Percentiles rank a stretch among this genome's conserved stretches.
phyloP scores from a whole-genome alignment of 805 yeast species.

The Candida ipomoeae region DNA sequence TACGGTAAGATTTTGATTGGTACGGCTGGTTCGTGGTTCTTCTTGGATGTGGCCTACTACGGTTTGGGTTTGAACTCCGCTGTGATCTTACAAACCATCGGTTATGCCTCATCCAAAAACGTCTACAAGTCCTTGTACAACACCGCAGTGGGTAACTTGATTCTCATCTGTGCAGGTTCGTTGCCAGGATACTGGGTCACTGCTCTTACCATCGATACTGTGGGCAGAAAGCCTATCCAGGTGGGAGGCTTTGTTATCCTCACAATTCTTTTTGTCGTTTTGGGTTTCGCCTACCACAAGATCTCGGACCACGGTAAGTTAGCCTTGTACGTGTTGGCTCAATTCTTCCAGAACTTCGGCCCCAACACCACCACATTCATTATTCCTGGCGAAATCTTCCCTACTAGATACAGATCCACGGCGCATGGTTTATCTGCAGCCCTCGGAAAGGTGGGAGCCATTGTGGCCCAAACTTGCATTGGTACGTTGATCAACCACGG shows the following conservation, averaged over 20 bases:
- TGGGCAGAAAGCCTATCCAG: constrained; percentile 87
- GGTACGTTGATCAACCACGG: constrained; percentile 81
- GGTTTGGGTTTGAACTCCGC: constrained; percentile 86
- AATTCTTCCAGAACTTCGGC: constrained; percentile 88
- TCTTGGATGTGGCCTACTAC: constrained; percentile 85
- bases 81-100: constrained; percentile 73
- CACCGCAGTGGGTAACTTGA: constrained; percentile 87
- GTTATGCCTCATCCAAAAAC: constrained; percentile 69
- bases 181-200: constrained; percentile 92
- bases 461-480: constrained; percentile 81
- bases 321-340: constrained; percentile 74
- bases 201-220: constrained; percentile 70
- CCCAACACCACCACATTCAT: constrained; percentile 91
- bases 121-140: constrained; percentile 69
- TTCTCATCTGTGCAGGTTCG: constrained; percentile 90
- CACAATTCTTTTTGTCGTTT: constrained; percentile 68
- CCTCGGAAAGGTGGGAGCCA: constrained; percentile 87
- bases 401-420: constrained; percentile 92
- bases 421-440: constrained; percentile 96
- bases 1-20: constrained; percentile 79
- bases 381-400: constrained; percentile 88
- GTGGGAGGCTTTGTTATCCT: constrained; percentile 67
- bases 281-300: constrained; percentile 82
- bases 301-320: constrained; percentile 61
- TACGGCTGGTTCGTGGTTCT: constrained; percentile 90